A percentile compares a stretch with the other conserved stretches of the same genome.
These are phyloP conservation scores for Claviceps fusiformis DNA, from an alignment of 2,329 filamentous ascomycete genomes.

Conservation along the genomic window DNA sequence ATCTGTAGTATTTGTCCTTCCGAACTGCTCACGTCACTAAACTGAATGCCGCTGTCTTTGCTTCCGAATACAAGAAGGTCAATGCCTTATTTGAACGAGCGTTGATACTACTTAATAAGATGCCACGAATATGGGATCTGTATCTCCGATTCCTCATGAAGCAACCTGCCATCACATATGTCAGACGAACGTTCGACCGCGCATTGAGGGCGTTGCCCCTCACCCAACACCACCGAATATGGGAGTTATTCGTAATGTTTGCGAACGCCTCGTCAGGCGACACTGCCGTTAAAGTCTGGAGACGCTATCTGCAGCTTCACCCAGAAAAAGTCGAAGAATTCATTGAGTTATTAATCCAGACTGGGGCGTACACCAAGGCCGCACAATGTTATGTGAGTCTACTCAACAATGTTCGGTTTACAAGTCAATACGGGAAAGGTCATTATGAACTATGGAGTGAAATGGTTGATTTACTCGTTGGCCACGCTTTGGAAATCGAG, in stretches of 20 bases:
- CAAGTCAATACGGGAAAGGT: slow-evolving; percentile 86
- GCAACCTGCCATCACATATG: slow-evolving; percentile 82
- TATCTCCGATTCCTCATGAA: slow-evolving; percentile 82
- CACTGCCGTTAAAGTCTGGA: slow-evolving; percentile 87
- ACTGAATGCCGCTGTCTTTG: slow-evolving; percentile 70
- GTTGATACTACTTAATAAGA: slow-evolving; percentile 89
- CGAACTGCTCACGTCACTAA: slow-evolving; percentile 68
- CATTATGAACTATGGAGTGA: slow-evolving; percentile 96
- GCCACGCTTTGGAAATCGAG: slow-evolving; percentile 75
- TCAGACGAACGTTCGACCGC: slow-evolving; percentile 79
- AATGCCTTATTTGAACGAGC: slow-evolving; percentile 90
- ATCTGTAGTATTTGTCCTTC: slow-evolving; percentile 63
- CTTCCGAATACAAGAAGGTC: slow-evolving; percentile 77
- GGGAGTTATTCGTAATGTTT: slow-evolving; percentile 82
- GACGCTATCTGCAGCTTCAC: slow-evolving; percentile 91
- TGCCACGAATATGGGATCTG: slow-evolving; percentile 98
- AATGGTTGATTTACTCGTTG: slow-evolving; percentile 89
- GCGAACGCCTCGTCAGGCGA: slow-evolving; percentile 81
- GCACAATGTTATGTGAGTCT: slow-evolving; percentile 84
- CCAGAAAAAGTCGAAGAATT: slow-evolving; percentile 93
- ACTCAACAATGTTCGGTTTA: slow-evolving; percentile 79
- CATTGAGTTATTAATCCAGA: slow-evolving; percentile 73
- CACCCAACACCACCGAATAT: slow-evolving; percentile 91
- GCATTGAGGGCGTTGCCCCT: slow-evolving; percentile 83
- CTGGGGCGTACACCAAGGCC: slow-evolving; percentile 78